Evolutionary conservation across 257 asterid species (phyloP).

Genomic region (Fraxinus cuspidata): DNA sequence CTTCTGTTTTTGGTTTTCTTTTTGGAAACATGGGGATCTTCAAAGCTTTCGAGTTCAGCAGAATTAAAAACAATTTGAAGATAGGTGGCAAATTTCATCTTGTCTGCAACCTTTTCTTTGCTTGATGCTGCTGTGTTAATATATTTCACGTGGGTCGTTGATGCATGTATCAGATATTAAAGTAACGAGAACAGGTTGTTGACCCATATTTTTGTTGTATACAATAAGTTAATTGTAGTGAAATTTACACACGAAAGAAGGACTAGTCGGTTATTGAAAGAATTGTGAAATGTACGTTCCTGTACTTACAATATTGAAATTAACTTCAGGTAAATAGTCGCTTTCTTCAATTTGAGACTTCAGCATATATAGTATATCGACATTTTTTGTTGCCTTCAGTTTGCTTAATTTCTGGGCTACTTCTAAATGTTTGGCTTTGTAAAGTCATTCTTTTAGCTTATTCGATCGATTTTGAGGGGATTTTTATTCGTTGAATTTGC

Average conservation of each 20-base stretch:
- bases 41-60: not conserved
- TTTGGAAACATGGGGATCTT: not conserved
- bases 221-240: not conserved
- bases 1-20: not conserved
- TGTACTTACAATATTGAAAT: slow-evolving; percentile 16
- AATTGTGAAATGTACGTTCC: not conserved
- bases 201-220: not conserved
- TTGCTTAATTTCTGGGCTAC: not conserved
- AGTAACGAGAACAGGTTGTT: not conserved
- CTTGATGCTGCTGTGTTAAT: not conserved
- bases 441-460: no score
- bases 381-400: not conserved
- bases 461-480: no score
- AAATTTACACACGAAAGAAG: not conserved
- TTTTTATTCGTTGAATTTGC: no score
- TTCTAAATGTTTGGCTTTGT: not conserved
- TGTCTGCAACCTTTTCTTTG: slow-evolving; percentile 4
- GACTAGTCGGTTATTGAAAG: not conserved
- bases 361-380: no score
- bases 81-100: not conserved
- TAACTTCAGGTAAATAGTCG: not conserved
- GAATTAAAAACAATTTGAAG: not conserved
- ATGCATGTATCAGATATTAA: not conserved
- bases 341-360: not conserved
- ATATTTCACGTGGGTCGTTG: slow-evolving; percentile 10